Base-by-base conservation (phyloP, 495 filamentous ascomycete species). In the Amphirosellinia nigrospora region DNA sequence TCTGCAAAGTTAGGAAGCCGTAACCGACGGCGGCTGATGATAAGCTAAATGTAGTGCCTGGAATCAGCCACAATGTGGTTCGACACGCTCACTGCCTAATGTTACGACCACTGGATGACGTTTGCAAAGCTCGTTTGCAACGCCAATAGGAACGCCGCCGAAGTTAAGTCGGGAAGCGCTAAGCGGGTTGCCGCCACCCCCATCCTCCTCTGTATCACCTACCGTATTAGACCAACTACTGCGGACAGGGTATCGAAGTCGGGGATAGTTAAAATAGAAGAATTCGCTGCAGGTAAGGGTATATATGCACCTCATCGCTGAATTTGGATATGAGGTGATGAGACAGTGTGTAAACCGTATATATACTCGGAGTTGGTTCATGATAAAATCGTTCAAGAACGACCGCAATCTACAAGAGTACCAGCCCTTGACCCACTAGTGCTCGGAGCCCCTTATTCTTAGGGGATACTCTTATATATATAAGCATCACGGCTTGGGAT, bases 231-330 rank as follows among this genome's bases (percentile, higher is more conserved):
- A 32, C 38, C 21, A 26, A 58, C 11, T 53, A 46, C 45, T 65
- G 63, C 45, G 28, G 61, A 36, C 43, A 50, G 43, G 63, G 46
- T 38, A 26, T 38, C 13, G 46, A 10, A 41, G 30, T 46, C 43
- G 16, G 52, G 7, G 30, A 32, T 46, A 36, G 38, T 68, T 68
- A 59, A 68, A 68, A 66, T 66, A 66, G 64, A 4, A 56, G 50
- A 41, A 52, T 23, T 55, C 15, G 21, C 48, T 66, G 64, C 50
- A 58, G 63, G 50, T 45, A 36, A 26, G 32, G 41, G 28, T n/a
- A 32, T 21, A 39, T 16, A 65, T 39, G 63, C 63, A 65, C 63
- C 63, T 53, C 19, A 46, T 65, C 46, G 63, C 63, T 34, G 34
- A 7, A 65, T 53, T 41, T 65, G 32, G 46, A 48, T 41, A n/a